A percentile compares a stretch with the other conserved stretches of the same genome.
These are phyloP conservation scores for Umbilicaria muhlenbergii DNA, from an alignment of 495 filamentous ascomycete genomes.

Conservation along the genomic window DNA sequence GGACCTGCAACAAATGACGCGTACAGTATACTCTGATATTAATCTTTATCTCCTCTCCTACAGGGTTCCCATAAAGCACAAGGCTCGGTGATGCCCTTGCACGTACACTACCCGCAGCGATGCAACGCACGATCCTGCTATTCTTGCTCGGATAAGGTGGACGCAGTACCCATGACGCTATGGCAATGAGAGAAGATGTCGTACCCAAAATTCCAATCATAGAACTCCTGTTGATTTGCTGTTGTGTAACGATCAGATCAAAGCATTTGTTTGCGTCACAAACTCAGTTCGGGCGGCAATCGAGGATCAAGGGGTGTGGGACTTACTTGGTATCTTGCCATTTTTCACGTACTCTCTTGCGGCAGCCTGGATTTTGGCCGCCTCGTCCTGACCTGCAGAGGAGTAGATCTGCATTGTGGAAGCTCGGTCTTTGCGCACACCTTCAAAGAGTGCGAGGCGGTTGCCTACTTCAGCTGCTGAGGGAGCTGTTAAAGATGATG, in stretches of 20 bases:
- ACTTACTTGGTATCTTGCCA: constrained; percentile 7
- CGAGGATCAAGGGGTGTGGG: background rate
- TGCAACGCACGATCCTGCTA: no score
- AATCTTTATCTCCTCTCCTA: no score
- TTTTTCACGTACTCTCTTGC: constrained; percentile 3
- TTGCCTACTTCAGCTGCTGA: background rate
- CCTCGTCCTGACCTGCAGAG: constrained; percentile 10
- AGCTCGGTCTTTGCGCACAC: constrained; percentile 3
- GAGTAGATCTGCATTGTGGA: constrained; percentile 9
- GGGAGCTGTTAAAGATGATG: background rate
- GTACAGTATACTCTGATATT: no score
- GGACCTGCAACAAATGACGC: no score
- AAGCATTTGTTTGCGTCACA: no score
- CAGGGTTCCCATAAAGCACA: no score
- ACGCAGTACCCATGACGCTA: no score
- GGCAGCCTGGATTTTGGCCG: constrained; percentile 5
- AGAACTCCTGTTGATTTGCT: constrained; percentile 6
- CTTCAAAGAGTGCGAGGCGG: constrained; percentile 1
- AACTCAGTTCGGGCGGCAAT: background rate
- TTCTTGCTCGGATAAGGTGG: no score
- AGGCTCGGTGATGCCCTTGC: no score
- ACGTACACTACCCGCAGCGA: no score
- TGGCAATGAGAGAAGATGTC: background rate
- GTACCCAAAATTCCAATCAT: constrained; percentile 8
- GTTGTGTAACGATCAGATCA: background rate